phyloP scores from a whole-genome alignment of 257 asterid species.

The Penstemon newberryi region DNA sequence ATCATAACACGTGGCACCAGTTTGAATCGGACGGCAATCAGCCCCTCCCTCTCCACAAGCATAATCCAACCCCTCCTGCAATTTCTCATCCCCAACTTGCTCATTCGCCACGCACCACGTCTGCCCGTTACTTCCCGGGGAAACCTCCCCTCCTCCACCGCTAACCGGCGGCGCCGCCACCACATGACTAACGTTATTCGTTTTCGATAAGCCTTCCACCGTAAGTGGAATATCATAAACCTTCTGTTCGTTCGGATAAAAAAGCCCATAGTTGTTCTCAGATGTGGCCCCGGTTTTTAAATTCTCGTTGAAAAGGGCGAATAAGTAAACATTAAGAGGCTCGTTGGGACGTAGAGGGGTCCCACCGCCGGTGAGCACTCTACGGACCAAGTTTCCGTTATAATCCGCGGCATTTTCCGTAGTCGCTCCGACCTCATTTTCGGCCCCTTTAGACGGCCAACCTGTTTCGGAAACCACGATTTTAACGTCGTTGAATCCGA shows the following conservation, averaged over 20 bases:
- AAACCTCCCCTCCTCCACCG: conserved; percentile 30
- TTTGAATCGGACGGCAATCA: conserved; percentile 81
- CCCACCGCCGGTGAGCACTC: conserved; percentile 66
- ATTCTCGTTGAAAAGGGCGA: conserved; percentile 85
- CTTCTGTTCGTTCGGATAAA: conserved; percentile 56
- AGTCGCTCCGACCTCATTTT: conserved; percentile 56
- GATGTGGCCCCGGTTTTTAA: conserved; percentile 77
- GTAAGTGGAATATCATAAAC: conserved; percentile 62
- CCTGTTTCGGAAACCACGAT: conserved; percentile 77
- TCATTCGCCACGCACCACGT: conserved; percentile 91
- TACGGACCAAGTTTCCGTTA: conserved; percentile 71
- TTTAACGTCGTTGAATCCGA: conserved; percentile 46
- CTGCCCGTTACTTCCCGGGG: conserved; percentile 34
- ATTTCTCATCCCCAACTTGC: conserved; percentile 38
- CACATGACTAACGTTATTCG: conserved; percentile 33
- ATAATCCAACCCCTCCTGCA: conserved; percentile 60
- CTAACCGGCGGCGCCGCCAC: conserved; percentile 18
- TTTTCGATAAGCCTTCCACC: conserved; percentile 27
- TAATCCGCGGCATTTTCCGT: conserved; percentile 68
- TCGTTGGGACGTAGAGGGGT: conserved; percentile 69
- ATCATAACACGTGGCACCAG: conserved; percentile 65
- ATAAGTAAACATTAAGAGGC: conserved; percentile 63
- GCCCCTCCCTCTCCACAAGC: conserved; percentile 89
- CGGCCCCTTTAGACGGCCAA: conserved; percentile 92
- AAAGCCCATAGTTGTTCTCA: conserved; percentile 72